Base-by-base conservation (phyloP, 805 yeast genomes). In the Yarrowia bubula region DNA sequence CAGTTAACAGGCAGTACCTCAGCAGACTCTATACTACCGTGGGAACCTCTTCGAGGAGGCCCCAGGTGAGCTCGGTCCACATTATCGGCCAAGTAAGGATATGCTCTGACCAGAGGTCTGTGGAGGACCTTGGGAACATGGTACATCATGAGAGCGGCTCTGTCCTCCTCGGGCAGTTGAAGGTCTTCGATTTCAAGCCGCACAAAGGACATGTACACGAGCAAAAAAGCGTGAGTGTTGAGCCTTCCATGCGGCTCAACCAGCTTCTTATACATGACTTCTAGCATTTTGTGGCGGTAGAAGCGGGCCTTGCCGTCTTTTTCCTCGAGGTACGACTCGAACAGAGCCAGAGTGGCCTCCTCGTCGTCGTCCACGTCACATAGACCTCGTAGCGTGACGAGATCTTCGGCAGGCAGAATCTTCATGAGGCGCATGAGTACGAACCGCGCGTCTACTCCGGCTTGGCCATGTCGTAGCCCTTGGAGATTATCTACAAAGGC, bases 401-500 rank as follows among this genome's bases (percentile, higher is more conserved):
- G 58, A n/a, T 51, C 58, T 22, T 51, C 58, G 33, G 42, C 43
- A 5, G 58, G 58, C 11, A 51, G 58, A 51, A 51, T 51, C 58
- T 51, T 51, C 58, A 51, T 51, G 22, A 51, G 58, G n/a, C 58
- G 58, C 58, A 51, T 51, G 32, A 51, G 58, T 38, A 51, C 35
- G 38, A 37, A 51, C n/a, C 58, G 58, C 6, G 58, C 58, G 58
- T 51, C 58, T n/a, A 51, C 43, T 2, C 43, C 33, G 57, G 3
- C 32, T 5, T 31, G 32, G 38, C 55, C 17, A 31, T 33, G 38
- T 18, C 57, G 31, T 18, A 51, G 58, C 58, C 58, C 58, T 37
- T 51, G 58, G 58, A 51, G 58, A 37, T 51, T 22, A 37, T 51
- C 58, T 51, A 51, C 58, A 51, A 51, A 51, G 58, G 58, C 58